Conservation (phyloP, 2,329 filamentous ascomycete species). For the Aureobasidium namibiae region DNA sequence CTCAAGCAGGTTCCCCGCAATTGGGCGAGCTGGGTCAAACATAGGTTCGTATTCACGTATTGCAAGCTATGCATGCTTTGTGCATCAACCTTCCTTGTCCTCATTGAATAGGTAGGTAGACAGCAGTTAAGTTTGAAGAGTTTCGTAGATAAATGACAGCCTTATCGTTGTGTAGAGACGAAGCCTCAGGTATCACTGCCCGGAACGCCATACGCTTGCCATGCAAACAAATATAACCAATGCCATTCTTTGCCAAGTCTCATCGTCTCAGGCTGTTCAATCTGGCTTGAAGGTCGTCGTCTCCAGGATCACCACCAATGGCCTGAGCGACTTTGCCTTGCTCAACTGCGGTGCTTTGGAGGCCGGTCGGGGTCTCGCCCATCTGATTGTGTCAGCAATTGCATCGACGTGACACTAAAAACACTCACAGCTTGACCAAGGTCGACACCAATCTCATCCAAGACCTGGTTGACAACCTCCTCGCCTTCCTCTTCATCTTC, state of each 20-base stretch:
- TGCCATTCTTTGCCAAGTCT: background rate
- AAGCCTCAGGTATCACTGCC: background rate
- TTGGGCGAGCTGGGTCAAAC: background rate
- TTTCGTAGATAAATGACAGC: background rate
- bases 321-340: constrained; percentile 81
- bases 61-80: background rate
- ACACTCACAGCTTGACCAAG: constrained; percentile 73
- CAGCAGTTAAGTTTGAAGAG: background rate
- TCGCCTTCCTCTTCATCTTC: constrained; percentile 91
- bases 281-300: constrained; percentile 89
- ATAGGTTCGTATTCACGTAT: constrained; percentile 3
- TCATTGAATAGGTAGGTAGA: background rate
- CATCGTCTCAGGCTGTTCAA: constrained; percentile 64
- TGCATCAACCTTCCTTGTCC: background rate
- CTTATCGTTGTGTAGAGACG: background rate
- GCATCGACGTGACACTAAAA: background rate
- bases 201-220: constrained; percentile 12
- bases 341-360: constrained; percentile 64
- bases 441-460: constrained; percentile 95
- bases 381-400: constrained; percentile 48
- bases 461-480: constrained; percentile 89
- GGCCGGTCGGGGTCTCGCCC: constrained; percentile 78
- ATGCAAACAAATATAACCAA: constrained; percentile 1
- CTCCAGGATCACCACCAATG: constrained; percentile 61
- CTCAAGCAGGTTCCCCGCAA: constrained; percentile 2